Evolutionary conservation across 306 rosid genomes (phyloP).

Genomic region (Pueraria montana): DNA sequence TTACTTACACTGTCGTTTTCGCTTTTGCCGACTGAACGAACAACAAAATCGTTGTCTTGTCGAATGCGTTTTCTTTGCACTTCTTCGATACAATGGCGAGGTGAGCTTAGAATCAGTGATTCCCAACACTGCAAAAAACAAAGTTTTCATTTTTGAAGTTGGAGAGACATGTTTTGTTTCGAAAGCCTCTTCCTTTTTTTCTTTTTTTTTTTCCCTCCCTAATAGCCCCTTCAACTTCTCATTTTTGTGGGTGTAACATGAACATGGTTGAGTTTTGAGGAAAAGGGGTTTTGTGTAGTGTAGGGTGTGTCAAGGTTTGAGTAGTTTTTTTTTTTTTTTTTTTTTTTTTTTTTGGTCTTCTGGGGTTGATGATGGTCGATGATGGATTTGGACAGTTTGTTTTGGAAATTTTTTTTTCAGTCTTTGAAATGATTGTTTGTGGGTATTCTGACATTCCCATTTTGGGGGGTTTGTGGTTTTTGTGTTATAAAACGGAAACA

Average conservation of each 20-base stretch:
- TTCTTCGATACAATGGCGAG: constrained; percentile 57
- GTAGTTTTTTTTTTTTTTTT: background rate
- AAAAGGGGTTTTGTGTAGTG: background rate
- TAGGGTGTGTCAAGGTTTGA: background rate
- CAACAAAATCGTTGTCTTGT: background rate
- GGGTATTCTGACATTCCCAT: background rate
- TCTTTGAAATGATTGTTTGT: constrained; percentile 20
- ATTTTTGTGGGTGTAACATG: background rate
- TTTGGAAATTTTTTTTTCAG: background rate
- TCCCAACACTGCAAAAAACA: background rate
- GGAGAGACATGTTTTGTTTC: background rate
- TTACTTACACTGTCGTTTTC: constrained; percentile 46
- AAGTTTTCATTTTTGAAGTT: background rate
- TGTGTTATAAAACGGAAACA: background rate
- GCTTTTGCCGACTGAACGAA: constrained; percentile 39
- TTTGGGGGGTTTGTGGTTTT: constrained; percentile 22
- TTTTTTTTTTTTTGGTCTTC: background rate
- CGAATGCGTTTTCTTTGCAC: constrained; percentile 10
- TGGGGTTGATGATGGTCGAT: background rate
- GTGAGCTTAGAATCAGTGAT: constrained; percentile 51
- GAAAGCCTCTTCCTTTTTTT: background rate
- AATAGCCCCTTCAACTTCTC: background rate
- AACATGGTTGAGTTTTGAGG: constrained; percentile 19
- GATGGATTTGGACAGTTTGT: background rate
- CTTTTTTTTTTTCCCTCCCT: background rate